These are phyloP conservation scores for Colletotrichum lindemuthianum DNA, from an alignment of 2,329 filamentous ascomycete genomes.

Conservation along the genomic window DNA sequence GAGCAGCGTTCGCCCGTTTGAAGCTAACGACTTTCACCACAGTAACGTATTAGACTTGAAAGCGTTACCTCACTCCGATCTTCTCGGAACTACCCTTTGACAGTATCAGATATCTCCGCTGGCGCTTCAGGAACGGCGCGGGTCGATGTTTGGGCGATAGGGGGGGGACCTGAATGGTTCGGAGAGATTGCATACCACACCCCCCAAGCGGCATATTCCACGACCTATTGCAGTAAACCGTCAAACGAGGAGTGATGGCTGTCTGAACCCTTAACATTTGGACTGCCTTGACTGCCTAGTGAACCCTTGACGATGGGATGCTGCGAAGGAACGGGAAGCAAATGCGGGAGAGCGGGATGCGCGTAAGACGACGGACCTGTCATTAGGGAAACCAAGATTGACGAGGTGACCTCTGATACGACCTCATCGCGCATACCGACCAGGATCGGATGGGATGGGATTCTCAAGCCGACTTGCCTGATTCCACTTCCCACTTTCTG, in stretches of 20 bases:
- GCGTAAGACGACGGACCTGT: neutral
- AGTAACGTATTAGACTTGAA: conserved; percentile 16
- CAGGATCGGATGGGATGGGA: neutral
- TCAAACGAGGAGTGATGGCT: neutral
- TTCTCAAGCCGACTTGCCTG: neutral
- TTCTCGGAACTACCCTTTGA: conserved; percentile 13
- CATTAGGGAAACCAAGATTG: conserved; percentile 15
- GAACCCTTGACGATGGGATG: conserved; percentile 1
- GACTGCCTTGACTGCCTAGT: too few relatives aligned
- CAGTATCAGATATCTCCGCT: neutral
- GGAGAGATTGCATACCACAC: neutral
- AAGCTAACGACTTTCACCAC: conserved; percentile 14
- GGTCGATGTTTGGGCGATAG: too few relatives aligned
- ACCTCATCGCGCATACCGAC: conserved; percentile 17
- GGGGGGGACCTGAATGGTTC: too few relatives aligned
- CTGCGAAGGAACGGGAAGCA: conserved; percentile 21
- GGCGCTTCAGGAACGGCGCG: too few relatives aligned
- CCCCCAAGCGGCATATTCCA: too few relatives aligned
- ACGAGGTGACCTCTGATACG: conserved; percentile 30
- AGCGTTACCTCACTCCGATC: conserved; percentile 32
- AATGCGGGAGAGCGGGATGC: conserved; percentile 26
- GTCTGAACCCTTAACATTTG: neutral
- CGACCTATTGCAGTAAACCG: neutral
- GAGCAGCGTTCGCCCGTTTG: conserved; percentile 25
- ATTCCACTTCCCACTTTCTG: neutral